These are phyloP conservation scores for Polyporus arcularius DNA, from an alignment of 768 basidiomycete genomes.

Conservation along the genomic window DNA sequence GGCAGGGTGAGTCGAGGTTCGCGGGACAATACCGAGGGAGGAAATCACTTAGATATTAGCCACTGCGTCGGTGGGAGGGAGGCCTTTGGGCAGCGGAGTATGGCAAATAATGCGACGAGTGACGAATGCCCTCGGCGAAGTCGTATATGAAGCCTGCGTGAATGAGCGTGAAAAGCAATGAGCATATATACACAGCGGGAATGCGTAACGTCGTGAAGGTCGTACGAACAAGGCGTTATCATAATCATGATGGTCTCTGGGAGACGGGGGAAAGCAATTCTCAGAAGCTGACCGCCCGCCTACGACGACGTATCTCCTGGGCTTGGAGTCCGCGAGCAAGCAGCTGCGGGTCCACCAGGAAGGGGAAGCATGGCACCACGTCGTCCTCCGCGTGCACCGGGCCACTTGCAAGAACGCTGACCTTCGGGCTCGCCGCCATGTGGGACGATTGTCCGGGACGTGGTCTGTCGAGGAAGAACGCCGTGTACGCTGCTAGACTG, in stretches of 20 bases:
- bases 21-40: too few species aligned
- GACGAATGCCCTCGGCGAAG: not conserved
- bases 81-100: too few species aligned
- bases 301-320: not conserved
- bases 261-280: not conserved
- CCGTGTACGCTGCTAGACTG: conserved; percentile 30
- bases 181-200: not conserved
- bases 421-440: not conserved
- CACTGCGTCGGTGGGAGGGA: too few species aligned
- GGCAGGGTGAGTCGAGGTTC: too few species aligned
- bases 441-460: not conserved
- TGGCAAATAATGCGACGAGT: not conserved
- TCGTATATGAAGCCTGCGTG: not conserved
- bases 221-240: not conserved
- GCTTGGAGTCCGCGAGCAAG: conserved; percentile 1
- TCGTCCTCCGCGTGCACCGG: not conserved
- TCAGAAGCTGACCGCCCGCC: not conserved
- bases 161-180: not conserved
- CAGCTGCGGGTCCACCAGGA: not conserved
- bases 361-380: not conserved
- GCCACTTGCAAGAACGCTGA: not conserved
- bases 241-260: not conserved
- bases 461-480: not conserved
- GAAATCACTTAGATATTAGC: too few species aligned
- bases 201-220: not conserved